Evolutionary conservation across 2,329 filamentous ascomycete genomes (phyloP).

Genomic region (Ustilaginoidea virens): DNA sequence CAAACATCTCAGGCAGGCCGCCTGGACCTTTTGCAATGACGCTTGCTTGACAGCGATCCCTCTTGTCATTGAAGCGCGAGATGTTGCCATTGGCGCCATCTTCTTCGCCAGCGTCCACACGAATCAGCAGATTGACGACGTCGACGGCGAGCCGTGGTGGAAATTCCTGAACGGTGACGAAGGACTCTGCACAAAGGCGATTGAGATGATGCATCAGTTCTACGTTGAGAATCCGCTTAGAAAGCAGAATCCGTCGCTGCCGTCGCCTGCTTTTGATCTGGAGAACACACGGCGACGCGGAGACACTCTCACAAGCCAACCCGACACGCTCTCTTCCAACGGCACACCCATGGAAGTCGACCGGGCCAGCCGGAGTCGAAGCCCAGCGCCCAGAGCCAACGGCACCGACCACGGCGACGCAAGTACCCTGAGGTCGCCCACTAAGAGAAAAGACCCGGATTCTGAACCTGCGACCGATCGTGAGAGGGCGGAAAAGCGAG

Average conservation of each 20-base stretch:
- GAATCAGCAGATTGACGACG: conserved; percentile 59
- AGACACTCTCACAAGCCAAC: conserved; percentile 24
- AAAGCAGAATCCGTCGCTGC: conserved; percentile 37
- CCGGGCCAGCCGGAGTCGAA: conserved; percentile 34
- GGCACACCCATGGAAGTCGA: conserved; percentile 33
- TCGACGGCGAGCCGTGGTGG: conserved; percentile 76
- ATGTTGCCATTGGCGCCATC: conserved; percentile 71
- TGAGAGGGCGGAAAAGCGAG: conserved; percentile 26
- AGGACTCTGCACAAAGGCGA: conserved; percentile 53
- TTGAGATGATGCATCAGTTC: conserved; percentile 59
- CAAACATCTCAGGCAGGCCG: conserved; percentile 66
- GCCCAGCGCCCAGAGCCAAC: conserved; percentile 25
- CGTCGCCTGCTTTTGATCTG: conserved; percentile 39
- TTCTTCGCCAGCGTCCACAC: conserved; percentile 74
- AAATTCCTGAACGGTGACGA: conserved; percentile 57
- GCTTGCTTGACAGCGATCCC: conserved; percentile 73
- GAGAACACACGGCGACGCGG: conserved; percentile 38
- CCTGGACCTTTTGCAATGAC: conserved; percentile 92
- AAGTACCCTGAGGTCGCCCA: conserved; percentile 16
- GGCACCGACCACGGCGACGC: conserved; percentile 17
- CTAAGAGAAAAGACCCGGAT: conserved; percentile 27
- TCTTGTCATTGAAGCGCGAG: conserved; percentile 61
- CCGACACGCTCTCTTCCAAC: conserved; percentile 29
- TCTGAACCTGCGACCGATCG: conserved; percentile 16
- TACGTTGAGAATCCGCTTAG: conserved; percentile 48